Conservation (phyloP, 1,139 yeast species). For the Pichiaceae sp. region DNA sequence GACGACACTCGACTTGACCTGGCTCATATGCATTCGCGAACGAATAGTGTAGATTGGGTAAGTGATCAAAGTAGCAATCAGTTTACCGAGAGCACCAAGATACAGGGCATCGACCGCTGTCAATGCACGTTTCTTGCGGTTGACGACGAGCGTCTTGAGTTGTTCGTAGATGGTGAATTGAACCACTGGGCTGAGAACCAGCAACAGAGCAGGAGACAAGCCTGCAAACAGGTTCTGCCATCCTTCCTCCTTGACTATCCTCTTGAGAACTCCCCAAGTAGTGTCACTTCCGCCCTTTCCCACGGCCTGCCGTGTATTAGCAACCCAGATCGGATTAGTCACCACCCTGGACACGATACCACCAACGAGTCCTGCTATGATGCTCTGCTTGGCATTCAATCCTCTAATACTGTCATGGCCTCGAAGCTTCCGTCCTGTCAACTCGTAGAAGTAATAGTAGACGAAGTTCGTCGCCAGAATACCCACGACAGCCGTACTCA, state of each 20-base stretch:
- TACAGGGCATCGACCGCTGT: conserved; percentile 68
- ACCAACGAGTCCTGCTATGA: conserved; percentile 75
- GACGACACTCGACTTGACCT: conserved; percentile 27
- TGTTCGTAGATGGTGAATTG: conserved; percentile 92
- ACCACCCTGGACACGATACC: conserved; percentile 79
- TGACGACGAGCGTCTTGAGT: conserved; percentile 55
- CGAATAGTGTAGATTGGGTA: conserved; percentile 89
- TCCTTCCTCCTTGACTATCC: conserved; percentile 68
- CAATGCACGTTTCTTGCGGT: conserved; percentile 34
- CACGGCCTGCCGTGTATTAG: conserved; percentile 78
- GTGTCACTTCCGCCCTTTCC: conserved; percentile 17
- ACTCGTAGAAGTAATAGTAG: conserved; percentile 85
- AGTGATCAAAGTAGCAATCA: conserved; percentile 77
- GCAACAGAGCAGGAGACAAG: conserved; percentile 74
- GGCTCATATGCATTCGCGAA: conserved; percentile 74
- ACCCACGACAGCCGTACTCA: conserved; percentile 83
- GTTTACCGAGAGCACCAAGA: conserved; percentile 84
- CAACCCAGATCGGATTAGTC: conserved; percentile 96
- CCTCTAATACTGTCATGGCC: conserved; percentile 25
- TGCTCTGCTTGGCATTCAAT: conserved; percentile 61
- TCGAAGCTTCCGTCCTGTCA: conserved; percentile 13
- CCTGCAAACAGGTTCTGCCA: conserved; percentile 70
- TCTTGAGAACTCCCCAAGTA: conserved; percentile 29
- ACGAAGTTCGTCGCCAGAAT: conserved; percentile 80
- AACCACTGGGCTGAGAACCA: conserved; percentile 82